Evolutionary conservation across 306 rosid genomes (phyloP).

Genomic region (Purshia tridentata): DNA sequence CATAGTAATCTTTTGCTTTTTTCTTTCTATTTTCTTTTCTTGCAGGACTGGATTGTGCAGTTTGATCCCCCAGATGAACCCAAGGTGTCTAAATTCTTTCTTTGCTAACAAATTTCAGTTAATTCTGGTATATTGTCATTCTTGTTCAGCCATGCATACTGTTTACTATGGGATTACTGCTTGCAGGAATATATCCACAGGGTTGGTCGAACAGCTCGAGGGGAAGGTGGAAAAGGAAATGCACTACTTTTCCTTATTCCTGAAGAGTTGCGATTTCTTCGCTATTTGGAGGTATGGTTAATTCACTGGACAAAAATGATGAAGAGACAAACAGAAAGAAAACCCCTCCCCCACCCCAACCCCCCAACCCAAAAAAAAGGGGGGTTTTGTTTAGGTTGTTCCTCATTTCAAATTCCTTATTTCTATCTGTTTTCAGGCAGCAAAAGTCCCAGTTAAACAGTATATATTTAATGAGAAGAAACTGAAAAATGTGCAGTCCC

Average conservation of each 20-base stretch:
- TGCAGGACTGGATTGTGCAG: conserved; percentile 99
- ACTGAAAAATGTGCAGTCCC: conserved; percentile 78
- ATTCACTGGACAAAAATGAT: neutral
- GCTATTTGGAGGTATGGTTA: conserved; percentile 66
- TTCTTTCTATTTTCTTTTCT: conserved; percentile 17
- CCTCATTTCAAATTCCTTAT: neutral
- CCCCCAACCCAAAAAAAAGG: neutral
- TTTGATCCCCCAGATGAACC: conserved; percentile 99
- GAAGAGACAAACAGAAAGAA: neutral
- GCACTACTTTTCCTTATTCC: conserved; percentile 84
- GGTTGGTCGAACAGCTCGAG: conserved; percentile 99
- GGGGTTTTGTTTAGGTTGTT: conserved; percentile 1
- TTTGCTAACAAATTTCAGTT: neutral
- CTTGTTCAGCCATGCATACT: conserved; percentile 20
- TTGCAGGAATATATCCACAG: conserved; percentile 92
- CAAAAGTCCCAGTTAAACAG: conserved; percentile 88
- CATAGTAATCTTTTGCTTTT: neutral
- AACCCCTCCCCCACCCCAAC: neutral
- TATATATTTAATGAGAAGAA: conserved; percentile 62
- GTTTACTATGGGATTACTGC: conserved; percentile 18
- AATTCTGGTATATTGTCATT: neutral
- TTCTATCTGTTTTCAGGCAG: conserved; percentile 48
- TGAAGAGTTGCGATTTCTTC: conserved; percentile 76
- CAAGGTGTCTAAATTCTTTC: conserved; percentile 48
- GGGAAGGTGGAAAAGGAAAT: conserved; percentile 88